A percentile compares a stretch with the other conserved stretches of the same genome.
These are phyloP conservation scores for Fusarium citri DNA, from an alignment of 2,329 filamentous ascomycete genomes.

Conservation along the genomic window DNA sequence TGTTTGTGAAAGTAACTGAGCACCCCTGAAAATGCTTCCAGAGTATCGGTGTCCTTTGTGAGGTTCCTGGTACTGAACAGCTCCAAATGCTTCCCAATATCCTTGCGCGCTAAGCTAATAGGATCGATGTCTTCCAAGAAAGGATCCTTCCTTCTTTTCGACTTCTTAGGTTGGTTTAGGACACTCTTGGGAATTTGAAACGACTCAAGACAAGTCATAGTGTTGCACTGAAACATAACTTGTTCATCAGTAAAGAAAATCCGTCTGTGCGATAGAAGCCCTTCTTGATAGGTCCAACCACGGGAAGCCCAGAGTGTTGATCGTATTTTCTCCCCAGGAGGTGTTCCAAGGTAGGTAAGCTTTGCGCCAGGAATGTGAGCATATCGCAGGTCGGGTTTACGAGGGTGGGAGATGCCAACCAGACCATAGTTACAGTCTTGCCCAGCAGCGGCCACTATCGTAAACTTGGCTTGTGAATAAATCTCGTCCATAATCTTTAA, in stretches of 20 bases:
- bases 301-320: not conserved
- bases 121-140: too few species aligned
- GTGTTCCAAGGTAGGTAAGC: not conserved
- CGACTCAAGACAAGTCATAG: fast-evolving
- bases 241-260: not conserved
- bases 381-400: not conserved
- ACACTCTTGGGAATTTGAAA: fast-evolving
- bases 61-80: not conserved
- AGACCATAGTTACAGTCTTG: not conserved
- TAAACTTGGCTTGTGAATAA: not conserved
- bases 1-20: not conserved
- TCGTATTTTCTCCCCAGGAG: not conserved
- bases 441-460: not conserved
- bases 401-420: not conserved
- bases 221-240: not conserved
- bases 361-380: not conserved
- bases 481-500: not conserved
- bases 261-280: fast-evolving
- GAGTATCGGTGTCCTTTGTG: fast-evolving
- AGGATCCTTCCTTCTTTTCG: fast-evolving
- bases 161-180: fast-evolving
- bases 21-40: not conserved
- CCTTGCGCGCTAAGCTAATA: fast-evolving
- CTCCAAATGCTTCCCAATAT: not conserved
- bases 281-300: not conserved